Evolutionary conservation across 2,329 filamentous ascomycete species (phyloP).

Genomic region (Dactylellina cionopaga): DNA sequence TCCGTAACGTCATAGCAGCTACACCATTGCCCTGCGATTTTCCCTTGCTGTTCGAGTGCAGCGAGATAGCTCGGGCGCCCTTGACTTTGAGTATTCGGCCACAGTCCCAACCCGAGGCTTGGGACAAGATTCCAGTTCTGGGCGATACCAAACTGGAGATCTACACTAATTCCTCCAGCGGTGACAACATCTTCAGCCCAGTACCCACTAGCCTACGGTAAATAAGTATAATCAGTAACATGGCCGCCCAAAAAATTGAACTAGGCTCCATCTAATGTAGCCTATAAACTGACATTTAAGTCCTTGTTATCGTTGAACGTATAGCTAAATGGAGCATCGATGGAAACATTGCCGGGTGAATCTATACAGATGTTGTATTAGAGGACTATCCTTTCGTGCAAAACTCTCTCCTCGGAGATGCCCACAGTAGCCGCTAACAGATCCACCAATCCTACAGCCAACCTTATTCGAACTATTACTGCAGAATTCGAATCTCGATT

Average conservation of each 20-base stretch:
- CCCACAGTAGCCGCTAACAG: constrained; percentile 9
- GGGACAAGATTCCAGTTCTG: constrained; percentile 12
- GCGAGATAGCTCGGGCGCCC: constrained; percentile 5
- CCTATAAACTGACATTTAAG: neutral
- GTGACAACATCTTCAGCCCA: constrained; percentile 15
- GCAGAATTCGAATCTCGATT: neutral
- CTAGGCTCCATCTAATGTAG: neutral
- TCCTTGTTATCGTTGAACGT: neutral
- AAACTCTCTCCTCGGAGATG: neutral
- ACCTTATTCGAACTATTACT: neutral
- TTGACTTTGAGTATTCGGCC: neutral
- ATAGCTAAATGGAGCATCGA: neutral
- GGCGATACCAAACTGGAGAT: constrained; percentile 27
- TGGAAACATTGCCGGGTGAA: neutral
- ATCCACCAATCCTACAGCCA: neutral
- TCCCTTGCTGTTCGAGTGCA: constrained; percentile 16
- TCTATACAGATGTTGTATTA: neutral
- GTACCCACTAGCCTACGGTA: constrained; percentile 11
- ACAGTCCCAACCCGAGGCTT: constrained; percentile 18
- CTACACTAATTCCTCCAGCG: neutral
- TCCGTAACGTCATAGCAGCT: constrained; percentile 30
- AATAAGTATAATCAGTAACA: neutral
- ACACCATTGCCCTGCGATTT: constrained; percentile 11
- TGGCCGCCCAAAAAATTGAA: neutral
- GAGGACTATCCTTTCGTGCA: neutral